These are phyloP conservation scores for Eutypa lata DNA, from an alignment of 2,329 filamentous ascomycete genomes.

Conservation along the genomic window DNA sequence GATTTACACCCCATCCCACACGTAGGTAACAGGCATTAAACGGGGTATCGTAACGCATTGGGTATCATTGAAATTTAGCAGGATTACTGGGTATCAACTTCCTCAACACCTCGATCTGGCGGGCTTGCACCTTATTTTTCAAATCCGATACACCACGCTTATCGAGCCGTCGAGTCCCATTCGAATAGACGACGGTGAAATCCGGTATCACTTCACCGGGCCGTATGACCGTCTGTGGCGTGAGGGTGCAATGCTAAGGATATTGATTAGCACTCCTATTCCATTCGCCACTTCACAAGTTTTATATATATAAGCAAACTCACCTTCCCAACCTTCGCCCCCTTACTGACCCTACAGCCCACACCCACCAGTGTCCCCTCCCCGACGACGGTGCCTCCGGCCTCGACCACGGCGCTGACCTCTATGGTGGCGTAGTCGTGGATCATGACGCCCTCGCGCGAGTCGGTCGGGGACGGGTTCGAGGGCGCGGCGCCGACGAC, in stretches of 20 bases:
- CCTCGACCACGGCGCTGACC: slow-evolving; percentile 57
- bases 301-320: slow-evolving; percentile 10
- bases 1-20: not conserved
- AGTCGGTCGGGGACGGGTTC: slow-evolving; percentile 25
- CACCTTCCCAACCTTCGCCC: slow-evolving; percentile 62
- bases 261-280: not conserved
- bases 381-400: slow-evolving; percentile 59
- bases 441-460: slow-evolving; percentile 50
- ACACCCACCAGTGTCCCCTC: slow-evolving; percentile 60
- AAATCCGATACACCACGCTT: slow-evolving; percentile 59
- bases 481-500: slow-evolving; percentile 46
- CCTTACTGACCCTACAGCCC: slow-evolving; percentile 56
- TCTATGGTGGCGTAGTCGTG: slow-evolving; percentile 62
- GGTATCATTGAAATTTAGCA: slow-evolving; percentile 42
- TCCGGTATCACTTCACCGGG: slow-evolving; percentile 60
- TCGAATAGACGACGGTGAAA: slow-evolving; percentile 67
- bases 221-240: slow-evolving; percentile 57
- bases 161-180: slow-evolving; percentile 56
- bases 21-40: not conserved
- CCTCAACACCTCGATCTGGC: slow-evolving; percentile 65
- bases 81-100: slow-evolving; percentile 65
- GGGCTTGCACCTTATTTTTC: slow-evolving; percentile 60
- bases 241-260: slow-evolving; percentile 64
- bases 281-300: not conserved
- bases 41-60: not conserved